Base-by-base conservation (phyloP, 2,329 filamentous ascomycete genomes). In the Elsinoe perseae region DNA sequence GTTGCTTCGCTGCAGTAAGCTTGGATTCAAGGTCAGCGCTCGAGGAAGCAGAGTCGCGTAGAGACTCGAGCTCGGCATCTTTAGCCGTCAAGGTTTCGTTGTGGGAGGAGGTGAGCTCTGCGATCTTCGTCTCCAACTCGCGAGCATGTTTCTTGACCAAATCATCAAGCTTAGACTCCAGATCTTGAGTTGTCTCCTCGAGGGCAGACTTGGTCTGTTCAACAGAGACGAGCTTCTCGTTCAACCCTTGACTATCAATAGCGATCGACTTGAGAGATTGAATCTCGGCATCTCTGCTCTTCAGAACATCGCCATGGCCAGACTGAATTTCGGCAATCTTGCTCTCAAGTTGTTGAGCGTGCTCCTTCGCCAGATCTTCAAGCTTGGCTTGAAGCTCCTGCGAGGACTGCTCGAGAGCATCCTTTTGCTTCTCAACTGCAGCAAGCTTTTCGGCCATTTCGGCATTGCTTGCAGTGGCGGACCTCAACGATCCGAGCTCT, bases 401-500 rank as follows among this genome's bases (percentile, higher is more conserved):
- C 10, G 44, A 50, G 38, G 2, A 36, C 27, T 21, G n/a, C 7
- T 52, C 27, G 23, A 23, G 48, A 10, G 46, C 46, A 40, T 12
- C 6, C 18, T 48, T 34, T 53, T 46, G 27, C 21, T 9, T 10
- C 25, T 44, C 20, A 14, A 12, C 3, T 28, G 12, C 27, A 16
- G 16, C 9, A 12, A 55, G 18, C 25, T 55, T 30, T 6, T 32
- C 21, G 6, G 10, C 20, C 16, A 38, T 28, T 30, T 53, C 38
- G 2, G 50, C 21, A 8, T 50, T 34, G 7, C 30, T 46, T 18
- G n/a, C 43, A 12, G 34, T 8, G 23, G 32, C 23, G 5, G 50
- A 34, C n/a, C 38, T 53, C 10, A 54, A 14, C n/a, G 50, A 38
- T 9, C 30, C 54, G n/a, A 59, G 46, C 36, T 58, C 57, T 9